Evolutionary conservation across 148 eudicot species (phyloP).

Genomic region (Heliosperma pusillum): DNA sequence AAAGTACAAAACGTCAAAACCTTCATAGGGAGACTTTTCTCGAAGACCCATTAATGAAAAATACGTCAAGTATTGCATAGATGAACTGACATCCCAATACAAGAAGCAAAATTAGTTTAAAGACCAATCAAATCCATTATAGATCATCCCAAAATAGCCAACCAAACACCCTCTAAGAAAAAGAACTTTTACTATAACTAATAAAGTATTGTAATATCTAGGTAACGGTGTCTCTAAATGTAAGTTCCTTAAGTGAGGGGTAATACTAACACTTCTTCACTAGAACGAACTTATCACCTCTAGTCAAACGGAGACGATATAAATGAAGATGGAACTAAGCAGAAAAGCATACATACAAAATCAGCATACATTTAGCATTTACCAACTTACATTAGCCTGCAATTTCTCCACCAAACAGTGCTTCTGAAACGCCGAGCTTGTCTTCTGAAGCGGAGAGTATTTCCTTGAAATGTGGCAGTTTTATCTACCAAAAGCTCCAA

Average conservation of each 20-base stretch:
- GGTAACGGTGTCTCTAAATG: background rate
- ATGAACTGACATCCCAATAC: no score
- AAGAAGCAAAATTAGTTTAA: no score
- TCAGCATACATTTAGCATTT: slow-evolving; percentile 9
- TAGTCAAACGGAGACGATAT: background rate
- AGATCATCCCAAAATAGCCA: no score
- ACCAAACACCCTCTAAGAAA: no score
- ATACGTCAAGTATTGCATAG: no score
- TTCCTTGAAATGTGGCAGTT: slow-evolving; percentile 80
- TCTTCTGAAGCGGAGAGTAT: slow-evolving; percentile 87
- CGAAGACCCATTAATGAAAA: no score
- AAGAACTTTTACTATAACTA: background rate
- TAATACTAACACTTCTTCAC: background rate
- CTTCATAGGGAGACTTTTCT: no score
- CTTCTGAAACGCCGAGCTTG: slow-evolving; percentile 89
- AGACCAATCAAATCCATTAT: no score
- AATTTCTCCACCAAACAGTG: slow-evolving; percentile 98
- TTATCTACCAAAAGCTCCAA: slow-evolving; percentile 89
- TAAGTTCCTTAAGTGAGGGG: background rate
- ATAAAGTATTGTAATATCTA: no score
- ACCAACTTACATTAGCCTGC: slow-evolving; percentile 79
- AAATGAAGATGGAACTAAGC: background rate
- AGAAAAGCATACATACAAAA: background rate
- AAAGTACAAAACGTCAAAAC: no score
- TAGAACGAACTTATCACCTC: background rate